phyloP scores from a whole-genome alignment of 345 rosid species.

The Boechera retrofracta region DNA sequence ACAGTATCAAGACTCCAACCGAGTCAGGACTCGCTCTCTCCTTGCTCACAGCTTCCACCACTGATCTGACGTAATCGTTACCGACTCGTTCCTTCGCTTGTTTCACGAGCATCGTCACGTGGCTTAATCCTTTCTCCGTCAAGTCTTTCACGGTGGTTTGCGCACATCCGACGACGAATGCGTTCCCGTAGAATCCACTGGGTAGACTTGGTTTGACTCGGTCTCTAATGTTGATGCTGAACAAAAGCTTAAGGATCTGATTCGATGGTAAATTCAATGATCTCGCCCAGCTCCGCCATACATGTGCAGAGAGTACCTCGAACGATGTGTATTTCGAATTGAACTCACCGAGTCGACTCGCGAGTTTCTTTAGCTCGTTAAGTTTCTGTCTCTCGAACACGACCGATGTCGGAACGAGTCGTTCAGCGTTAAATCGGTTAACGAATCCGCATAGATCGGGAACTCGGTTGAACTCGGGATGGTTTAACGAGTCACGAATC shows the following conservation, averaged over 20 bases:
- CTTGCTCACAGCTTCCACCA: conserved; percentile 63
- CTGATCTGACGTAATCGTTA: conserved; percentile 61
- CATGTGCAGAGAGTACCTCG: conserved; percentile 80
- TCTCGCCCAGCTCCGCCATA: conserved; percentile 89
- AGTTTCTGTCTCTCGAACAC: conserved; percentile 52
- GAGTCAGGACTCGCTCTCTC: conserved; percentile 65
- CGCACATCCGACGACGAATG: conserved; percentile 79
- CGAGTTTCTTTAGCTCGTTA: conserved; percentile 60
- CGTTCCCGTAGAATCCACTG: conserved; percentile 81
- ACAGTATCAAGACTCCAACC: conserved; percentile 69
- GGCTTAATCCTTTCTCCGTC: conserved; percentile 60
- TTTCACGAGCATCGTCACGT: conserved; percentile 64
- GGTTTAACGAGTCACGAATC: conserved; percentile 44
- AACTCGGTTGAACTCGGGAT: conserved; percentile 63
- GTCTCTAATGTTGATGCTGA: conserved; percentile 67
- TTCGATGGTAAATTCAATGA: conserved; percentile 66
- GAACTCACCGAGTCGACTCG: conserved; percentile 45
- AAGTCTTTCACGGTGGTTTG: conserved; percentile 64
- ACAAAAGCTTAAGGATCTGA: conserved; percentile 72
- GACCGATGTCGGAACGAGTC: conserved; percentile 66
- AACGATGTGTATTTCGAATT: conserved; percentile 58
- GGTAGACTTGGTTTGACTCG: conserved; percentile 80
- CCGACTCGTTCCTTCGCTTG: conserved; percentile 71
- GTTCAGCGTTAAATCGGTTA: conserved; percentile 61
- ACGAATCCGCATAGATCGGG: conserved; percentile 69